Evolutionary conservation across 176 grass and related monocot genomes (phyloP).

Genomic region (Triticum timopheevii): DNA sequence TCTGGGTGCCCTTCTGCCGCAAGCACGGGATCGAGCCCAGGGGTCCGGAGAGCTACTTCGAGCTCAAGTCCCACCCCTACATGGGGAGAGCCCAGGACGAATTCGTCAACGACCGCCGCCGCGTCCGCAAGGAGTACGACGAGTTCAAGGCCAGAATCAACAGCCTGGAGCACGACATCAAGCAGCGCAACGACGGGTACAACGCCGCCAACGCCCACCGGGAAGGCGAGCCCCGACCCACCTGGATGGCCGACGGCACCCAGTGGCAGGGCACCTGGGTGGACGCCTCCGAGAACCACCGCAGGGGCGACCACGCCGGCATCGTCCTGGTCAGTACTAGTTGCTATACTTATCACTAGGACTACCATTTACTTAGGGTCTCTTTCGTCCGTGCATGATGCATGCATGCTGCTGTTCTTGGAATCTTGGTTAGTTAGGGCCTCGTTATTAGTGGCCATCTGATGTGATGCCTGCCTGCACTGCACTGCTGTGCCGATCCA

Average conservation of each 20-base stretch:
- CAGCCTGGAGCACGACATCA: slow-evolving; percentile 56
- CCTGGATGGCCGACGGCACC: slow-evolving; percentile 72
- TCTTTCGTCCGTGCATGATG: no score
- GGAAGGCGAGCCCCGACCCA: slow-evolving; percentile 41
- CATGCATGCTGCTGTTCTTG: background rate
- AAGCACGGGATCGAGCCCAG: slow-evolving; percentile 86
- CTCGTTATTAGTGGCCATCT: background rate
- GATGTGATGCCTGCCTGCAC: background rate
- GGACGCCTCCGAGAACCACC: slow-evolving; percentile 62
- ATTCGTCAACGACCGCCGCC: slow-evolving; percentile 85
- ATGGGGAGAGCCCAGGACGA: slow-evolving; percentile 71
- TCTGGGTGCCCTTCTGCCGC: slow-evolving; percentile 92
- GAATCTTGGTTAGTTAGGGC: background rate
- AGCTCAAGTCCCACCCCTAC: slow-evolving; percentile 79
- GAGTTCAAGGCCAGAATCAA: slow-evolving; percentile 84
- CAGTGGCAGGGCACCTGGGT: slow-evolving; percentile 89
- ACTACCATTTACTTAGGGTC: background rate
- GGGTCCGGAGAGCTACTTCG: slow-evolving; percentile 80
- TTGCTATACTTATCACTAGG: background rate
- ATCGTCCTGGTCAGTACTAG: slow-evolving; percentile 61
- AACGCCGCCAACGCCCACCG: slow-evolving; percentile 44
- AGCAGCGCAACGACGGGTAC: slow-evolving; percentile 56
- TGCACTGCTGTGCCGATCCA: background rate
- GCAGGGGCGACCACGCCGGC: slow-evolving; percentile 87
- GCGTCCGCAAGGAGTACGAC: slow-evolving; percentile 78